Evolutionary conservation across 805 yeast genomes (phyloP).

Genomic region (Saturnispora zaruensis): DNA sequence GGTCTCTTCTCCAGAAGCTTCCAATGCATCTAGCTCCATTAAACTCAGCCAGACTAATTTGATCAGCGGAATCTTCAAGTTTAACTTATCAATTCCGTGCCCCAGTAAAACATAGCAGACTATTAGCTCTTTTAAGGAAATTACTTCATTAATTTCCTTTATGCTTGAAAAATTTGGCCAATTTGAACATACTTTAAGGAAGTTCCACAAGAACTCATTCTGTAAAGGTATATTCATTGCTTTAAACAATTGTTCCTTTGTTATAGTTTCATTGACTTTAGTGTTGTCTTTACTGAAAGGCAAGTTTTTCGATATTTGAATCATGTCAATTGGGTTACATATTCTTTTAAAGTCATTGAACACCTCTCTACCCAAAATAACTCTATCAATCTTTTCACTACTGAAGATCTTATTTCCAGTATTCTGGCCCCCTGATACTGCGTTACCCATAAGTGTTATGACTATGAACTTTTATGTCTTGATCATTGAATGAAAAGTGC

Average conservation of each 20-base stretch:
- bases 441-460: slow-evolving; percentile 1
- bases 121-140: slow-evolving; percentile 7
- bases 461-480: no score
- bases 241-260: background rate
- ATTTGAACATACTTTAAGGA: slow-evolving; percentile 6
- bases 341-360: slow-evolving; percentile 1
- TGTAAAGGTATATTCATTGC: slow-evolving; percentile 16
- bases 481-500: background rate
- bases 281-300: slow-evolving; percentile 1
- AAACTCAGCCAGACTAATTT: slow-evolving; percentile 2
- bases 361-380: background rate
- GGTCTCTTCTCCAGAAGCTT: background rate
- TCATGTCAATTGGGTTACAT: slow-evolving; percentile 5
- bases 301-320: slow-evolving; percentile 5
- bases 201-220: slow-evolving; percentile 4
- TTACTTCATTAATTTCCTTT: background rate
- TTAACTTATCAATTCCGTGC: slow-evolving; percentile 2
- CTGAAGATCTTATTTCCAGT: background rate
- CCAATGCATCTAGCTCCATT: background rate
- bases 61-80: background rate
- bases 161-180: slow-evolving; percentile 10
- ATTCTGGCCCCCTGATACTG: background rate
- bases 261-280: background rate
- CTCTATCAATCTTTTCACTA: background rate
- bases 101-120: slow-evolving; percentile 4